Evolutionary conservation across 306 rosid species (phyloP), one percentile per base, ranked within the genome.

Genomic region (Prunus salicina): DNA sequence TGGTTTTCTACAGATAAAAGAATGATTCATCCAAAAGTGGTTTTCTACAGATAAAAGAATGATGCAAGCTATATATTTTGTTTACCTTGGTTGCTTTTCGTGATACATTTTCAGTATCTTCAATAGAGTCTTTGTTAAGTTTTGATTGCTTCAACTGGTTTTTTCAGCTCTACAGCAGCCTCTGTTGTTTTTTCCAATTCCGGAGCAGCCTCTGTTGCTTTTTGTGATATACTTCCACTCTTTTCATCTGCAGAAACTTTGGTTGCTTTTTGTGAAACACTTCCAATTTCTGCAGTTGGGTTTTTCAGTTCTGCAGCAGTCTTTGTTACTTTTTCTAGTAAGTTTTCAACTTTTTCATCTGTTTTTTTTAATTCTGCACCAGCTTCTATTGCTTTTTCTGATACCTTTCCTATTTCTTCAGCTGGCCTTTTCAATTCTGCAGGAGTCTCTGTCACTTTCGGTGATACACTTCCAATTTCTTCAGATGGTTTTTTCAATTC

Each of bases 41-140:
- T 38, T 38, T 38, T 38, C 43, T 38, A 38, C 43, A 38, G 9
- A 38, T 38, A 38, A 38, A 7, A 38, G 43, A 38, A 6, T 6
- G 43, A 11, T 51, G 75, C 41, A 55, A 57, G 25, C 16, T 25
- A 13, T 58, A 24, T 20, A 43, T 43, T 14, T 50, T 77, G 52
- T 9, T 52, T 68, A 75, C 83, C 75, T 66, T 72, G 52, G 12
- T 76, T 20, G 53, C n/a, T 55, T 46, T 22, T 71, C 6, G 53
- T 14, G 32, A 47, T 57, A 25, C 64, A 69, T 46, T 30, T 27
- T 11, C 57, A 11, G 2, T 56, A 22, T 46, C 70, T 28, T 7
- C 45, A 38, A 30, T 13, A 12, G 10, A 56, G 2, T 60, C 16
- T 60, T 6, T 60, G n/a, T 60, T 32, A 25, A 60, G 38, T 60